phyloP scores from a whole-genome alignment of 768 basidiomycete species.

The Panaeolus papilionaceus region DNA sequence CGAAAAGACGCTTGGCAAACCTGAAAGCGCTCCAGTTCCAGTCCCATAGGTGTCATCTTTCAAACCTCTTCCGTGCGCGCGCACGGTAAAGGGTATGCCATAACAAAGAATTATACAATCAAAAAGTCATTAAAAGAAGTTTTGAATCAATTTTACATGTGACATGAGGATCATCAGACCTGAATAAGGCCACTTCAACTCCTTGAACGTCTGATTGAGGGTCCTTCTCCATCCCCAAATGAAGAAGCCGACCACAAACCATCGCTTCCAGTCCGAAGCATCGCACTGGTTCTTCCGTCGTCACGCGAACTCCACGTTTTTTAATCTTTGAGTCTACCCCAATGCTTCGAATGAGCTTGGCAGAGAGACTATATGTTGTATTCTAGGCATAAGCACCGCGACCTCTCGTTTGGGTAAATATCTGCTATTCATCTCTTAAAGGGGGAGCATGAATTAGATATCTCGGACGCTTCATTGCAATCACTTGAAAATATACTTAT shows the following conservation, averaged over 20 bases:
- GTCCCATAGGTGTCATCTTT: too few species aligned
- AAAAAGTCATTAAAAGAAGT: not conserved
- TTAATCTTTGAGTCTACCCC: not conserved
- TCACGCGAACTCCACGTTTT: constrained; percentile 7
- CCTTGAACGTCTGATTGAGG: not conserved
- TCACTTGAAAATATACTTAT: too few species aligned
- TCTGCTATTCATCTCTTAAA: too few species aligned
- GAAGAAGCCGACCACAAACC: not conserved
- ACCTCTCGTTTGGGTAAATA: too few species aligned
- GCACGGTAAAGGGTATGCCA: not conserved
- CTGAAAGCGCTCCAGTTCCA: too few species aligned
- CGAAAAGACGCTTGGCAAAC: too few species aligned
- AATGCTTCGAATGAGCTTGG: not conserved
- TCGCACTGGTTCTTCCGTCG: not conserved
- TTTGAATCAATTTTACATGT: not conserved
- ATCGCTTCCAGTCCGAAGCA: not conserved
- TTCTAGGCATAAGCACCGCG: too few species aligned
- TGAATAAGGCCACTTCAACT: not conserved
- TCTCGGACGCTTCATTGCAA: too few species aligned
- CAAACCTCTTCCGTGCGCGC: not conserved
- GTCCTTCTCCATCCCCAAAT: not conserved
- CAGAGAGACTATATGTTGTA: not conserved
- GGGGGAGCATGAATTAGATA: too few species aligned
- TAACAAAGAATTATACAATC: not conserved
- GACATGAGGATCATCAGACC: not conserved